A percentile compares a stretch with the other conserved stretches of the same genome.
Evolutionary conservation across 208 protist species (phyloP).

Genomic region (Trichomonas tenax): DNA sequence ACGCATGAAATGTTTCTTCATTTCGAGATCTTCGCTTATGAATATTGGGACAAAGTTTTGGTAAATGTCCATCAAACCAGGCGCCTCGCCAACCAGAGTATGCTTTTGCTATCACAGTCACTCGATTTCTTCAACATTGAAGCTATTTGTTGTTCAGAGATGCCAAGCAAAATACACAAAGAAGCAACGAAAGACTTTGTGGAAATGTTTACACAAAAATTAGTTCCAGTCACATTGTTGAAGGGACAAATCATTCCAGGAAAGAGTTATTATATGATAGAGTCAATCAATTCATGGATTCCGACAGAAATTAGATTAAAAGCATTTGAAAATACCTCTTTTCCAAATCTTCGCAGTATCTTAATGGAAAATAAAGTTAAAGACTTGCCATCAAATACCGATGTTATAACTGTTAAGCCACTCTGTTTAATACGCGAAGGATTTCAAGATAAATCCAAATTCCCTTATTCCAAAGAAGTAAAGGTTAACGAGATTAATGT

Average conservation of each 20-base stretch:
- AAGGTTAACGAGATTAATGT: no score
- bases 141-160: background rate
- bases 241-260: background rate
- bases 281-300: background rate
- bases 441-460: no score
- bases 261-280: conserved; percentile 3
- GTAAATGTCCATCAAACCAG: background rate
- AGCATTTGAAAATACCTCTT: no score
- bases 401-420: no score
- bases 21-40: background rate
- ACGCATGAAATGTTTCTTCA: background rate
- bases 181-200: background rate
- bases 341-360: no score
- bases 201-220: background rate
- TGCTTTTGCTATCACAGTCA: background rate
- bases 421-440: no score
- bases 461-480: no score
- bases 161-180: background rate
- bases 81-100: background rate
- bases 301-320: no score
- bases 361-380: no score
- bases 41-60: background rate
- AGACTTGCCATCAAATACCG: no score
- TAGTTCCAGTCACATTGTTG: background rate
- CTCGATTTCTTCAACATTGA: background rate